A percentile compares a stretch with the other conserved stretches of the same genome.
Evolutionary conservation across 208 protist genomes (phyloP).

Genomic region (Trypanosoma congolense): DNA sequence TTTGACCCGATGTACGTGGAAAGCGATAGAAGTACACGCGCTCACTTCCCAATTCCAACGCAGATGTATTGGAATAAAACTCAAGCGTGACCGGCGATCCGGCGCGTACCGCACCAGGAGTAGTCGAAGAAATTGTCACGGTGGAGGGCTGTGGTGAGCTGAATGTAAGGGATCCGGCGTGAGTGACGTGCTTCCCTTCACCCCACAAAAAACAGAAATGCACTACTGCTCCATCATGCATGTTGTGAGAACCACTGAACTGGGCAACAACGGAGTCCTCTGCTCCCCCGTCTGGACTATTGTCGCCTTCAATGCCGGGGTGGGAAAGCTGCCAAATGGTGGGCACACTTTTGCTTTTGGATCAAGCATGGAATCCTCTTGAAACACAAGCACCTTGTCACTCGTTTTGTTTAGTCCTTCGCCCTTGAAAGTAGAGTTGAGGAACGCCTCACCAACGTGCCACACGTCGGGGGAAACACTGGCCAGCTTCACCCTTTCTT

Average conservation of each 20-base stretch:
- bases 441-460: conserved; percentile 54
- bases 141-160: conserved; percentile 36
- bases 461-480: conserved; percentile 38
- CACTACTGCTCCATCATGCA: conserved; percentile 31
- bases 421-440: conserved; percentile 52
- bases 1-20: conserved; percentile 25
- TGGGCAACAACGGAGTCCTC: conserved; percentile 23
- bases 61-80: conserved; percentile 40
- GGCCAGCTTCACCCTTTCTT: conserved; percentile 33
- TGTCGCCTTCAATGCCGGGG: conserved; percentile 29
- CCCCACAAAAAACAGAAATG: conserved; percentile 80
- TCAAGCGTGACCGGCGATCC: conserved; percentile 33
- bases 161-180: conserved; percentile 46
- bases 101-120: conserved; percentile 34
- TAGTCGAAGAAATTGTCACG: conserved; percentile 21
- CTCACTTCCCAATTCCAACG: conserved; percentile 32
- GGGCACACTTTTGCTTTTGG: conserved; percentile 42
- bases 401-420: conserved; percentile 32
- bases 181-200: conserved; percentile 33
- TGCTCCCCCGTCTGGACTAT: conserved; percentile 21
- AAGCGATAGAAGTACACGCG: conserved; percentile 78
- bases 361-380: conserved; percentile 26
- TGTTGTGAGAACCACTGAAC: conserved; percentile 43
- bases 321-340: conserved; percentile 23
- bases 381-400: conserved; percentile 50